phyloP scores from a whole-genome alignment of 2,329 filamentous ascomycete genomes.

The Aspergillus persii region DNA sequence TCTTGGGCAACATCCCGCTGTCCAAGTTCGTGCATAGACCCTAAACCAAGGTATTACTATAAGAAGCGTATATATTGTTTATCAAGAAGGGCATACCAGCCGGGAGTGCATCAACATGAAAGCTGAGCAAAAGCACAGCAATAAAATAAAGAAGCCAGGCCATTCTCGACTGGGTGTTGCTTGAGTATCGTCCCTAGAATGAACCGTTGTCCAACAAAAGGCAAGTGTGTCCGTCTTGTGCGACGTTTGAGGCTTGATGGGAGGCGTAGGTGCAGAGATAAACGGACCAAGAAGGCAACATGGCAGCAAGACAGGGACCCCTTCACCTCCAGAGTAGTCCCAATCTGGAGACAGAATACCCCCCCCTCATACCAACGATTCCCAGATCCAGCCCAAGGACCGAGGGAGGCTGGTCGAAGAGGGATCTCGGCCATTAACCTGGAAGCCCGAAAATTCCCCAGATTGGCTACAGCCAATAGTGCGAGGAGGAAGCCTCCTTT shows the following conservation, averaged over 20 bases:
- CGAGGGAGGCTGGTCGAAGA: not conserved
- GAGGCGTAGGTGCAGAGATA: not conserved
- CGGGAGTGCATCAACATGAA: slow-evolving; percentile 20
- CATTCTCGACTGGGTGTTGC: slow-evolving; percentile 8
- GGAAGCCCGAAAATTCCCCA: not conserved
- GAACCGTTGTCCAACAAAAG: not conserved
- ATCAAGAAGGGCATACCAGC: slow-evolving; percentile 20
- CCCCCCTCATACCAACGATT: not conserved
- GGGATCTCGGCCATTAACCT: not conserved
- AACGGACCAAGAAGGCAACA: not conserved
- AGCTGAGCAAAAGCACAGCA: slow-evolving; percentile 20
- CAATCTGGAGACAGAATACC: not conserved
- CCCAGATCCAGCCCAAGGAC: not conserved
- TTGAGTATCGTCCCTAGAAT: not conserved
- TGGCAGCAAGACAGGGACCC: not conserved
- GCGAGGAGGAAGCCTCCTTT: not conserved
- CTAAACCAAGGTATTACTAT: slow-evolving; percentile 17
- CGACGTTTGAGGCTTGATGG: not conserved
- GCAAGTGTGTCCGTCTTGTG: not conserved
- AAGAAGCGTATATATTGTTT: not conserved
- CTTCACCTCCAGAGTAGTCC: not conserved
- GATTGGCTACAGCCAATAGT: not conserved
- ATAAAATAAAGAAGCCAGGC: slow-evolving; percentile 18
- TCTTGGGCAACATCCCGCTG: slow-evolving; percentile 38
- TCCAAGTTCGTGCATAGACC: slow-evolving; percentile 5